These are phyloP conservation scores for Daldinia caldariorum DNA, from an alignment of 495 filamentous ascomycete species.

Conservation along the genomic window DNA sequence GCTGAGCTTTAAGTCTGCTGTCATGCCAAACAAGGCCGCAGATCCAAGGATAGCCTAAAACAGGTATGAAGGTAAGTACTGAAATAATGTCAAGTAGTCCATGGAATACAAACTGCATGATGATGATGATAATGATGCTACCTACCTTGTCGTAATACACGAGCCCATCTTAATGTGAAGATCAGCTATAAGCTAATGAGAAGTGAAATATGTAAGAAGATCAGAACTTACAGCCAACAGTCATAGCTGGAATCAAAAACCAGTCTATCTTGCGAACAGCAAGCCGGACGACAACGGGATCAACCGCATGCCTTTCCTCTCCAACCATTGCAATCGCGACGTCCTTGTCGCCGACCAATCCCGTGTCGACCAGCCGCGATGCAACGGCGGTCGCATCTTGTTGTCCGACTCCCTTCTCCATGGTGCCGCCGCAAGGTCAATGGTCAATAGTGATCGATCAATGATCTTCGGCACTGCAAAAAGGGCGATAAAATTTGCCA, in stretches of 20 bases:
- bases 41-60: conserved; percentile 74
- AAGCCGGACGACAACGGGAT: conserved; percentile 44
- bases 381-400: conserved; percentile 14
- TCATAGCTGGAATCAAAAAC: conserved; percentile 77
- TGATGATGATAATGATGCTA: too few relatives aligned
- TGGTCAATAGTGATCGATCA: neutral
- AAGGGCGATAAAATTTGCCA: conserved; percentile 7
- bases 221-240: conserved; percentile 61
- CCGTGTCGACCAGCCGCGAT: conserved; percentile 2
- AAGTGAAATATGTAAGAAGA: neutral
- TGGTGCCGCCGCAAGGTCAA: neutral
- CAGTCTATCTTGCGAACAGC: conserved; percentile 76
- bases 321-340: conserved; percentile 55
- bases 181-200: neutral
- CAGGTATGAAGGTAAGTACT: conserved; percentile 4
- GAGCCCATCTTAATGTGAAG: conserved; percentile 62
- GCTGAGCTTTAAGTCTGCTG: conserved; percentile 67
- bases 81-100: neutral
- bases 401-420: conserved; percentile 29
- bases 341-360: conserved; percentile 43
- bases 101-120: neutral
- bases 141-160: conserved; percentile 80
- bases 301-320: conserved; percentile 40
- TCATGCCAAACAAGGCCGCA: conserved; percentile 79
- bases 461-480: neutral